Evolutionary conservation across 805 yeast genomes (phyloP), one percentile per base, ranked within the genome.

Genomic region (Crinitomyces ghanaensis): DNA sequence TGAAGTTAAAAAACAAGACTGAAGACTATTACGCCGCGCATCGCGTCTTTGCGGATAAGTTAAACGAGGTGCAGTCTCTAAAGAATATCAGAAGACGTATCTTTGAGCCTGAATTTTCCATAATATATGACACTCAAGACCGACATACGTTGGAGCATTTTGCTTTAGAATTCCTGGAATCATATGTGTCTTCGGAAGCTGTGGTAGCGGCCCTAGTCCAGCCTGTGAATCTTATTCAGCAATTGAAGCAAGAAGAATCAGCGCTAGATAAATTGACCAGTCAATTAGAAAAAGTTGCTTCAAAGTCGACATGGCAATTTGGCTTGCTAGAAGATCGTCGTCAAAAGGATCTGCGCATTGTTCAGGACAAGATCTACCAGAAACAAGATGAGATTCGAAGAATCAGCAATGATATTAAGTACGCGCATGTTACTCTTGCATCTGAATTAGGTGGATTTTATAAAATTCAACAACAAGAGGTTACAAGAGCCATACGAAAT

Each of bases 391-490:
- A 45, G 20, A 49, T 58, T 25, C 34, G 40, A 9, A 33, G 49
- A 11, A 36, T 59, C 11, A 54, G 57, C 23, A 37, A 41, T 14
- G 53, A 50, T 26, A 46, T 62, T 15, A 37, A 49, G 26, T 46
- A 46, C n/a, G 43, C 56, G 2, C 65, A 62, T 33, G 48, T 48
- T 15, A 34, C 51, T 2, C 40, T 60, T 5, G 66, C 66, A 1
- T 42, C 49, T 6, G 66, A 61, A 39, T 49, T 61, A 7, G 61
- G 60, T 6, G 54, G 54, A 9, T 60, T 59, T 39, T 53, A 55
- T 35, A 39, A 40, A 15, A 37, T 43, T 19, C 62, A 58, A 25
- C 64, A 55, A 19, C 39, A 40, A 3, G 60, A 53, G 34, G 26
- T 59, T 20, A 30, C 44, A 16, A 35, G 39, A 13, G 36, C 44